A percentile compares a stretch with the other conserved stretches of the same genome.
Conservation (phyloP, 805 yeast genomes). For the Kodamaea fukazawae region DNA sequence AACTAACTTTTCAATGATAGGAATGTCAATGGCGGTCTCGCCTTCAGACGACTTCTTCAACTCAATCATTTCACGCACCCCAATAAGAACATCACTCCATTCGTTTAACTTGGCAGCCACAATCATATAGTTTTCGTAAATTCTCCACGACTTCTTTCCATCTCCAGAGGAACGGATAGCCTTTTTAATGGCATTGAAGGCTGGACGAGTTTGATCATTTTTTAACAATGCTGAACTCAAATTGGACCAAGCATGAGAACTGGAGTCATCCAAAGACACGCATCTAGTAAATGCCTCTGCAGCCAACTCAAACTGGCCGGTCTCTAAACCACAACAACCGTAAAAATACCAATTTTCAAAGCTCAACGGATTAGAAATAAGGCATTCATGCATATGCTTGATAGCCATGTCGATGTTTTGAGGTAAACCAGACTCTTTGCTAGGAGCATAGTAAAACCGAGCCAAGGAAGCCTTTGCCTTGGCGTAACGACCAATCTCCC, state of each 20-base stretch:
- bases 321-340: constrained; percentile 85
- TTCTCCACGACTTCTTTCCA: constrained; percentile 74
- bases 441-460: constrained; percentile 66
- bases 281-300: constrained; percentile 92
- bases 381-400: constrained; percentile 68
- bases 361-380: constrained; percentile 68
- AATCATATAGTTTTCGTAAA: constrained; percentile 82
- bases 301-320: constrained; percentile 67
- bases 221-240: constrained; percentile 75
- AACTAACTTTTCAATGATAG: constrained; percentile 70
- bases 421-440: constrained; percentile 48
- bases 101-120: constrained; percentile 81
- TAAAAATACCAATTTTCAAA: constrained; percentile 88
- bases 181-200: constrained; percentile 78
- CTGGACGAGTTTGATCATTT: constrained; percentile 65
- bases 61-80: constrained; percentile 61
- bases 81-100: constrained; percentile 85
- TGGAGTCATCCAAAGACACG: constrained; percentile 78
- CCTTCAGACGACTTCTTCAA: constrained; percentile 54
- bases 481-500: constrained; percentile 81
- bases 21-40: constrained; percentile 68
- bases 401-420: constrained; percentile 56
- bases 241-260: constrained; percentile 87
- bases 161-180: constrained; percentile 71
- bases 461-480: constrained; percentile 85